Percentiles rank a stretch among this genome's conserved stretches.
These are phyloP conservation scores for Starmera dryadoides DNA, from an alignment of 805 yeast genomes.

Conservation along the genomic window DNA sequence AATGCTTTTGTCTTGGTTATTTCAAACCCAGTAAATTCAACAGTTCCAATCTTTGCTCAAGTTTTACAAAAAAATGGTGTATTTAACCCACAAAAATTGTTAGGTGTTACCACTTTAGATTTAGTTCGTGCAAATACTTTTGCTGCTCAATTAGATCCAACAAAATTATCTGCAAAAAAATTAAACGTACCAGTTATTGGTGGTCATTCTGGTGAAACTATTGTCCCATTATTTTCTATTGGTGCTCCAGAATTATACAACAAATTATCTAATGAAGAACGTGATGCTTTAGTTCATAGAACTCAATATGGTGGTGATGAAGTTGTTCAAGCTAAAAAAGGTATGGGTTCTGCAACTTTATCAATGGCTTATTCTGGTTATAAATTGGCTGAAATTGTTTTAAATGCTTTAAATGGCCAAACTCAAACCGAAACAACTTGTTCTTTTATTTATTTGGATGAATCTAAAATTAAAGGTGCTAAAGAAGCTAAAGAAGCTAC, in stretches of 20 bases:
- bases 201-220: conserved; percentile 81
- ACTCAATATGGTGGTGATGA: conserved; percentile 88
- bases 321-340: conserved; percentile 78
- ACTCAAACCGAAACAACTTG: conserved; percentile 33
- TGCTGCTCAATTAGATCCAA: conserved; percentile 19
- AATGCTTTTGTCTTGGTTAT: conserved; percentile 60
- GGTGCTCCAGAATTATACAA: conserved; percentile 39
- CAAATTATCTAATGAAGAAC: conserved; percentile 31
- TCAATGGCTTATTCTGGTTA: conserved; percentile 87
- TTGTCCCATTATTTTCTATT: conserved; percentile 67
- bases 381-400: conserved; percentile 60
- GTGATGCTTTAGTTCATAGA: conserved; percentile 62
- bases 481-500: conserved; percentile 10
- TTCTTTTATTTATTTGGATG: conserved; percentile 45
- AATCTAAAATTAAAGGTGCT: conserved; percentile 18
- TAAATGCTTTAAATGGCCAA: conserved; percentile 45
- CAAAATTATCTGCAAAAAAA: conserved; percentile 8
- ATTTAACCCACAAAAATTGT: conserved; percentile 68
- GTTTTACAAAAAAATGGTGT: conserved; percentile 65
- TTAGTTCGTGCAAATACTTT: conserved; percentile 69
- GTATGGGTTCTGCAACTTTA: conserved; percentile 79
- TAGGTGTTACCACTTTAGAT: conserved; percentile 81
- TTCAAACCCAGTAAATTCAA: conserved; percentile 80
- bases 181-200: conserved; percentile 66
- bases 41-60: conserved; percentile 80